These are phyloP conservation scores for Pseudoturritis turrita DNA, from an alignment of 345 rosid species.

Conservation along the genomic window DNA sequence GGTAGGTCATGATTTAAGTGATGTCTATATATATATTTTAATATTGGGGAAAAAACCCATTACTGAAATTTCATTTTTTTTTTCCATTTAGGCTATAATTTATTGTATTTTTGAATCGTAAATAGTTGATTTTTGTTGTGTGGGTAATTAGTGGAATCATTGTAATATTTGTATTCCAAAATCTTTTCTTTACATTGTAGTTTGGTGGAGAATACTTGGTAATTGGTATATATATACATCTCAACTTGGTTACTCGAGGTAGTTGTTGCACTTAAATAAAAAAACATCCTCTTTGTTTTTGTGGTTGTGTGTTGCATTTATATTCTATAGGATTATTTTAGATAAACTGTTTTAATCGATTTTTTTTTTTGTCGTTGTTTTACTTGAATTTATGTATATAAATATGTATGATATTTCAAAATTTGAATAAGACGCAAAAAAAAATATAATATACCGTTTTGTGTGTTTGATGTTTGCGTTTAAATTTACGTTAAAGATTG, in stretches of 20 bases:
- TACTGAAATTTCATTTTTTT: not conserved
- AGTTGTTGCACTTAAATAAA: not conserved
- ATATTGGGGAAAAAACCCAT: not conserved
- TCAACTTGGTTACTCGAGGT: not conserved
- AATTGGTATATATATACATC: not conserved
- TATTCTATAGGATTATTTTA: not conserved
- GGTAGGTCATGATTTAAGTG: slow-evolving; percentile 31
- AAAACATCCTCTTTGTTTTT: not conserved
- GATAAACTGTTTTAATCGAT: not conserved
- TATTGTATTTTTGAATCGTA: not conserved
- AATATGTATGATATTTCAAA: not conserved
- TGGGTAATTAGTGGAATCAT: slow-evolving; percentile 6
- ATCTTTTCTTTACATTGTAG: not conserved
- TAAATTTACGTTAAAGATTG: too few species aligned
- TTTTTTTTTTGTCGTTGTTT: not conserved
- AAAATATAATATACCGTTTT: not conserved
- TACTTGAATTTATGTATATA: not conserved
- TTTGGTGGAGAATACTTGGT: not conserved
- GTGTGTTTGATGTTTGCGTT: slow-evolving; percentile 5
- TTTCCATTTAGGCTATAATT: not conserved
- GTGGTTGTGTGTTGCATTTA: not conserved
- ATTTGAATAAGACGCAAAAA: not conserved
- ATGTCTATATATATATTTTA: not conserved
- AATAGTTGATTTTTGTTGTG: not conserved
- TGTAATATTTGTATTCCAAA: not conserved